These are phyloP conservation scores for Clonostachys chloroleuca DNA, from an alignment of 2,329 filamentous ascomycete genomes.

Conservation along the genomic window DNA sequence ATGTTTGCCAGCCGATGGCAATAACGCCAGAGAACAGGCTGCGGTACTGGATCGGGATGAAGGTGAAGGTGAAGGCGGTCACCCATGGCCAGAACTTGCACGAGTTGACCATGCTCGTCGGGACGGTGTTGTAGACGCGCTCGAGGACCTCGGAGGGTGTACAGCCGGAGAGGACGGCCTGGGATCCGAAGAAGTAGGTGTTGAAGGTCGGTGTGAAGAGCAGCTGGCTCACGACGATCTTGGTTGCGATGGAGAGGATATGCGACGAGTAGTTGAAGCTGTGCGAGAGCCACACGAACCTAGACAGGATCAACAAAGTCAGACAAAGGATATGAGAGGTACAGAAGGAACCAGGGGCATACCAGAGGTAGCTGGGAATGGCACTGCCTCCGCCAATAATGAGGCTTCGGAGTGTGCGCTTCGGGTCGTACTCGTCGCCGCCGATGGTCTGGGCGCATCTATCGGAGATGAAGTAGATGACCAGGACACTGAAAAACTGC, in stretches of 20 bases:
- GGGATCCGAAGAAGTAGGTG: conserved; percentile 76
- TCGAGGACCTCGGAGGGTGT: conserved; percentile 59
- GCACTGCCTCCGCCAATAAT: conserved; percentile 68
- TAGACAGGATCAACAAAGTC: conserved; percentile 17
- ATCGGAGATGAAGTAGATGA: conserved; percentile 78
- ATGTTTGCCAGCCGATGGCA: conserved; percentile 90
- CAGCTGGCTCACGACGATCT: conserved; percentile 76
- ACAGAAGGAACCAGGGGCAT: conserved; percentile 16
- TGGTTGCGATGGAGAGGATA: conserved; percentile 64
- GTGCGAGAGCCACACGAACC: conserved; percentile 75
- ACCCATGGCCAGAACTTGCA: conserved; percentile 87
- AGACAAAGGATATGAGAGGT: background rate
- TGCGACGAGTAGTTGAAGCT: conserved; percentile 82
- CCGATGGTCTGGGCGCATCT: conserved; percentile 69
- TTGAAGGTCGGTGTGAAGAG: conserved; percentile 82
- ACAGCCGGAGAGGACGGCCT: conserved; percentile 70
- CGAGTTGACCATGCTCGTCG: conserved; percentile 71
- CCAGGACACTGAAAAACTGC: conserved; percentile 69
- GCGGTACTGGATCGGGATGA: conserved; percentile 72
- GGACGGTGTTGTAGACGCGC: conserved; percentile 71
- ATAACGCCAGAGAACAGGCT: conserved; percentile 76
- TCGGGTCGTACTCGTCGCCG: conserved; percentile 60
- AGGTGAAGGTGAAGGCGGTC: conserved; percentile 84
- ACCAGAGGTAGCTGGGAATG: conserved; percentile 83
- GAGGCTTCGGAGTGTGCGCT: conserved; percentile 57